A percentile compares a stretch with the other conserved stretches of the same genome.
Conservation (phyloP, 805 yeast species). For the Metschnikowia matae region DNA sequence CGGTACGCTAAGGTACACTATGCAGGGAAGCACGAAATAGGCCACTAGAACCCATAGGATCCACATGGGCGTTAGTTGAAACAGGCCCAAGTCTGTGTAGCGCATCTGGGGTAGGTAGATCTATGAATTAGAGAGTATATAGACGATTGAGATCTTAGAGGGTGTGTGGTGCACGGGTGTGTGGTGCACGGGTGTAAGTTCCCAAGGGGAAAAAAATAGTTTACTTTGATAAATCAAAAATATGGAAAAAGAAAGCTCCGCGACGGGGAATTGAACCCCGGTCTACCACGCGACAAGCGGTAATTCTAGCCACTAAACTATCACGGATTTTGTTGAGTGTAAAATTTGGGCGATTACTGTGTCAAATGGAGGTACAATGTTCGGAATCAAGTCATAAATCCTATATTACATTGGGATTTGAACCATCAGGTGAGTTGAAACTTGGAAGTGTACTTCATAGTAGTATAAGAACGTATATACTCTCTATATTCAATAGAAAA, state of each 20-base stretch:
- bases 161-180: neutral
- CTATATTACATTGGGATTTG: too few relatives aligned
- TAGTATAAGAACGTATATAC: too few relatives aligned
- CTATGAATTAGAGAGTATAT: neutral
- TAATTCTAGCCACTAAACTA: too few relatives aligned
- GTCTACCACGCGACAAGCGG: too few relatives aligned
- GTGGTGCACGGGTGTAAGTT: neutral
- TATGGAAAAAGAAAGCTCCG: neutral
- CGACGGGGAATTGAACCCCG: neutral
- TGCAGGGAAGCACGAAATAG: conserved; percentile 45
- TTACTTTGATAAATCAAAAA: too few relatives aligned
- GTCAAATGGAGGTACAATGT: too few relatives aligned
- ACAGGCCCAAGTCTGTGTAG: conserved; percentile 6
- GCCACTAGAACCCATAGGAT: conserved; percentile 42
- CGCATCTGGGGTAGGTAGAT: neutral
- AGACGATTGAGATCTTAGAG: neutral
- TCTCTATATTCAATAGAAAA: too few relatives aligned
- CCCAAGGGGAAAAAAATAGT: too few relatives aligned
- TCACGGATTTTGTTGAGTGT: neutral
- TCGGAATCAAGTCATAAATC: too few relatives aligned
- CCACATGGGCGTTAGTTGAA: conserved; percentile 23
- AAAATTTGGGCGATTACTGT: too few relatives aligned
- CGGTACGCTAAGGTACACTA: conserved; percentile 41
- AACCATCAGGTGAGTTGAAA: too few relatives aligned
- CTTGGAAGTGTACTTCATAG: too few relatives aligned